A percentile compares a stretch with the other conserved stretches of the same genome.
These are phyloP conservation scores for Linnemannia zychae DNA, from an alignment of 192 early-diverging fungal species.

Conservation along the genomic window DNA sequence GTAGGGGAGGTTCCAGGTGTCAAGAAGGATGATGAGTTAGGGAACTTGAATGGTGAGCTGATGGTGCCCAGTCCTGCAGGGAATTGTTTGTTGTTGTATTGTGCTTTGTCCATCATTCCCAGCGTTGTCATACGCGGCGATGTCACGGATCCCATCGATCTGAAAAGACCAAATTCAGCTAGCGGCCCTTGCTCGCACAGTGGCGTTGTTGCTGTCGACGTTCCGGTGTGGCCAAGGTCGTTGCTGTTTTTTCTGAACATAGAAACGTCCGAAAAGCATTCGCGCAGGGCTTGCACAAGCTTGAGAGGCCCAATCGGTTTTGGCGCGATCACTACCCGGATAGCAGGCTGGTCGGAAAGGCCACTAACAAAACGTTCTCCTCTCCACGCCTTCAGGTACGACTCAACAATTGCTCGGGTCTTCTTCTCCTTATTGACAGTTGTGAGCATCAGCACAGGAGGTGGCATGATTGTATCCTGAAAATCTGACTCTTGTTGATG, in stretches of 20 bases:
- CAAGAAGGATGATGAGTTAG: neutral
- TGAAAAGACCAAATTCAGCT: neutral
- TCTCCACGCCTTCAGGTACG: slow-evolving; percentile 12
- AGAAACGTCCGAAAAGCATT: slow-evolving; percentile 7
- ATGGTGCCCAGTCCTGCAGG: slow-evolving; percentile 18
- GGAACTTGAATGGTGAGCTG: slow-evolving; percentile 29
- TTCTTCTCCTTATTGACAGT: slow-evolving; percentile 31
- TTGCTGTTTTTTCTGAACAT: neutral
- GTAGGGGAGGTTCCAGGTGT: neutral
- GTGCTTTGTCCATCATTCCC: neutral
- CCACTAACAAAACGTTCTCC: neutral
- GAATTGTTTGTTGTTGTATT: neutral
- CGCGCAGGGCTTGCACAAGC: slow-evolving; percentile 17
- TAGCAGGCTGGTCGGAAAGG: neutral
- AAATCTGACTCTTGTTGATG: neutral
- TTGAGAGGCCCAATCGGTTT: slow-evolving; percentile 52
- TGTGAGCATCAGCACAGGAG: slow-evolving; percentile 43
- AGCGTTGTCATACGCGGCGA: slow-evolving; percentile 15
- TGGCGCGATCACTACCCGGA: slow-evolving; percentile 40
- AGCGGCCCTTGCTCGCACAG: neutral
- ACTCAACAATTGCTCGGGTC: slow-evolving; percentile 21
- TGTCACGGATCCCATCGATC: neutral
- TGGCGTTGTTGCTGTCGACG: neutral
- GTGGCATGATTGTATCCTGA: neutral
- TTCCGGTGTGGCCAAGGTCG: neutral